These are phyloP conservation scores for Ophiostoma pallidulum DNA, from an alignment of 2,329 filamentous ascomycete genomes.

Conservation along the genomic window DNA sequence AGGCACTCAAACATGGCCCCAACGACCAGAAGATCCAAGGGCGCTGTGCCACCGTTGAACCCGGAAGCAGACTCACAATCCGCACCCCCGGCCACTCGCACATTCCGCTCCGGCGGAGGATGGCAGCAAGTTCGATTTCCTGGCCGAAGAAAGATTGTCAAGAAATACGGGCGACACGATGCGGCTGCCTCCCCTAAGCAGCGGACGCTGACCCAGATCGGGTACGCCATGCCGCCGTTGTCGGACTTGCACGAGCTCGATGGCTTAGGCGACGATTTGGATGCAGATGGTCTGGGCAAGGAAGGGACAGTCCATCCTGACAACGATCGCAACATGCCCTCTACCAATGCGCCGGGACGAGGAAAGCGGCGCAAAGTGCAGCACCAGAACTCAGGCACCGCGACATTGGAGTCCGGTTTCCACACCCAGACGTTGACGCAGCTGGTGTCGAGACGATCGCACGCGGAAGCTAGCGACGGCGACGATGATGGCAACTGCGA, in stretches of 20 bases:
- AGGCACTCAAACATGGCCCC: conserved; percentile 15
- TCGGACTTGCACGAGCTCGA: conserved; percentile 10
- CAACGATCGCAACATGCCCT: no score
- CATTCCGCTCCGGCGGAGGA: conserved; percentile 20
- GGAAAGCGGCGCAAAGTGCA: background rate
- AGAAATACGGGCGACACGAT: conserved; percentile 21
- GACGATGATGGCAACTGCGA: conserved; percentile 12
- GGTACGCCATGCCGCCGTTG: conserved; percentile 16
- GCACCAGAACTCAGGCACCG: background rate
- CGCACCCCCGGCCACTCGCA: conserved; percentile 9
- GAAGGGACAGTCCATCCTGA: background rate
- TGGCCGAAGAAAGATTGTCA: conserved; percentile 18
- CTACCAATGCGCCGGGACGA: conserved; percentile 21
- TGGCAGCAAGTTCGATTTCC: conserved; percentile 25
- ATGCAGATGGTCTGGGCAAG: background rate
- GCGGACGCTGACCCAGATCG: conserved; percentile 28
- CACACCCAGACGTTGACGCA: conserved; percentile 29
- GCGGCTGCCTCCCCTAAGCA: conserved; percentile 19
- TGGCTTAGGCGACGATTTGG: background rate
- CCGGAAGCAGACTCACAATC: background rate
- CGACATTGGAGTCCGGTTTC: conserved; percentile 20
- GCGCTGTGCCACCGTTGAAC: background rate
- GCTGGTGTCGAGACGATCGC: conserved; percentile 17
- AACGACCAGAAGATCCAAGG: conserved; percentile 14
- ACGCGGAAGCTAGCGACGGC: background rate